phyloP scores from a whole-genome alignment of 768 basidiomycete species.

The Mycena epipterygia region DNA sequence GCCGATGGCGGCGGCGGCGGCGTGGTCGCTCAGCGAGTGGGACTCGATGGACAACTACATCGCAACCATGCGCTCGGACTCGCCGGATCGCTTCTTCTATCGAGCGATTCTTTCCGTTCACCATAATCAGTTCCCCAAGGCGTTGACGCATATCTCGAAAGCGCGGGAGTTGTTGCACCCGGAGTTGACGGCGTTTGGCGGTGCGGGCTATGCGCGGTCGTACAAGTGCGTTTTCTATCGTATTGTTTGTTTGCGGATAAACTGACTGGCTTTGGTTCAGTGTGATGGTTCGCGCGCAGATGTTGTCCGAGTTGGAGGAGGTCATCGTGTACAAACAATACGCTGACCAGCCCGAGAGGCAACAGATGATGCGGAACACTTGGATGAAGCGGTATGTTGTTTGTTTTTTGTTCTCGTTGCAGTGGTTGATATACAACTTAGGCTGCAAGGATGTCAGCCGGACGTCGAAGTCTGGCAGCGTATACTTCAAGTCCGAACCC shows the following conservation, averaged over 20 bases:
- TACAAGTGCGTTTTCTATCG: conserved; percentile 79
- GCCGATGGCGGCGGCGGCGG: conserved; percentile 96
- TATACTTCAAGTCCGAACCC: conserved; percentile 93
- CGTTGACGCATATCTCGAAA: conserved; percentile 89
- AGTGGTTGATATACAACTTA: conserved; percentile 44
- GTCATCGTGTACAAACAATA: conserved; percentile 97
- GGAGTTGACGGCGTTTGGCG: conserved; percentile 91
- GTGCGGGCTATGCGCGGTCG: conserved; percentile 96
- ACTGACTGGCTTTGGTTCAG: conserved; percentile 57
- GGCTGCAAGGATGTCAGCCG: conserved; percentile 95
- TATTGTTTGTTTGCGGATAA: background rate
- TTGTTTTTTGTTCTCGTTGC: background rate
- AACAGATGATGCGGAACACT: conserved; percentile 89
- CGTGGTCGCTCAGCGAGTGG: conserved; percentile 98
- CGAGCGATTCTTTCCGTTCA: conserved; percentile 96
- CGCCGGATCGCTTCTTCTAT: conserved; percentile 95
- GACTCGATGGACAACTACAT: conserved; percentile 99
- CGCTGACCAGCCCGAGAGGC: conserved; percentile 93
- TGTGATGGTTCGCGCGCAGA: conserved; percentile 97
- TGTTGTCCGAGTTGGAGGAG: conserved; percentile 98
- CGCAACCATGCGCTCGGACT: conserved; percentile 91
- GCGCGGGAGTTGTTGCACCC: conserved; percentile 94
- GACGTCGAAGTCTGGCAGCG: conserved; percentile 99
- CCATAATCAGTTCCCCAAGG: conserved; percentile 96
- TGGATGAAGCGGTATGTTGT: conserved; percentile 91